Evolutionary conservation across 345 rosid genomes (phyloP).

Genomic region (Erysimum cheiranthoides): DNA sequence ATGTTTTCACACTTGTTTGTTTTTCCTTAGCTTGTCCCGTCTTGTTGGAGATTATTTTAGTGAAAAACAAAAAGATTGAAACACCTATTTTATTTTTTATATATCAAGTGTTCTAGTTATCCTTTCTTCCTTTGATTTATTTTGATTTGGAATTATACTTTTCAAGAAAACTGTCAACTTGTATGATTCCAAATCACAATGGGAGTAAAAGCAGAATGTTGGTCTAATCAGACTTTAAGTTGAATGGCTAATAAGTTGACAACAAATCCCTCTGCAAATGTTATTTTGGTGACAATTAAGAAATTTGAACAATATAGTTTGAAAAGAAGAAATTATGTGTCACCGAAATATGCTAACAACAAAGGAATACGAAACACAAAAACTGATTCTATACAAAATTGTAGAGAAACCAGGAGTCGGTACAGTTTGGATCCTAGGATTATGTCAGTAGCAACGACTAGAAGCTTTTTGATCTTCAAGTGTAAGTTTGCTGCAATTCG

Average conservation of each 20-base stretch:
- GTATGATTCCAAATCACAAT: neutral
- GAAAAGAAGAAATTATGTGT: conserved; percentile 10
- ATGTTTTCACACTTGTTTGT: conserved; percentile 22
- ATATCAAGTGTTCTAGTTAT: neutral
- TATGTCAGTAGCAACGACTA: neutral
- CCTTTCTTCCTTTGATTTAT: neutral
- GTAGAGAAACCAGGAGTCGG: neutral
- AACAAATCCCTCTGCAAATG: neutral
- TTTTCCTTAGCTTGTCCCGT: conserved; percentile 4
- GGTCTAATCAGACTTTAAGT: conserved; percentile 12
- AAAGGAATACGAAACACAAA: neutral
- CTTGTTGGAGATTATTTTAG: neutral
- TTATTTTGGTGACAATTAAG: neutral
- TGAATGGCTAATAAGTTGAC: conserved; percentile 29
- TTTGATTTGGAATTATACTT: conserved; percentile 12
- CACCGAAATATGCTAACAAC: neutral
- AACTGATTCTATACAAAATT: neutral
- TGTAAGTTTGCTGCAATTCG: conserved; percentile 42
- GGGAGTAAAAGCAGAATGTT: neutral
- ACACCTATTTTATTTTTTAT: neutral
- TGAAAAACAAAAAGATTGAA: neutral
- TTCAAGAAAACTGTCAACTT: neutral
- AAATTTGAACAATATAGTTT: neutral
- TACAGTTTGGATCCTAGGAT: conserved; percentile 15
- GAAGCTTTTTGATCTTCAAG: conserved; percentile 25